A percentile compares a stretch with the other conserved stretches of the same genome.
Conservation (phyloP, 148 eudicot species). For the Dysphania ambrosioides region DNA sequence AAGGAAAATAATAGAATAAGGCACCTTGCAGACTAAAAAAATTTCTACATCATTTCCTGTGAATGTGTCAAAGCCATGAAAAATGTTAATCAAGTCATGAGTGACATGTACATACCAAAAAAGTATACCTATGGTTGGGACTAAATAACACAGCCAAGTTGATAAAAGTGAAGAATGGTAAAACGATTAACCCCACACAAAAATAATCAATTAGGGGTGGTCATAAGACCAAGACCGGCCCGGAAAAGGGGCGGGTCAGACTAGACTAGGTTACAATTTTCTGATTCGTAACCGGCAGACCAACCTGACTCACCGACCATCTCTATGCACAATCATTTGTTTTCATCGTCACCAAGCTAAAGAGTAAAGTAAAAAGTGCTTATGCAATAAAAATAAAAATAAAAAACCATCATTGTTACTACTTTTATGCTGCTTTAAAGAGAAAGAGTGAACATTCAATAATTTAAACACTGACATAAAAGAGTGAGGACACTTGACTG, state of each 20-base stretch:
- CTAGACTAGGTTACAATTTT: too few species aligned
- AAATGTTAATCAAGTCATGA: neutral
- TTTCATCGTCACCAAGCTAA: slow-evolving; percentile 8
- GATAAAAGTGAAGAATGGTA: neutral
- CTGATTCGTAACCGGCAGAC: too few species aligned
- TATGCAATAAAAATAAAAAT: neutral
- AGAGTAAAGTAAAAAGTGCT: slow-evolving; percentile 8
- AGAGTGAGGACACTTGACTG: neutral
- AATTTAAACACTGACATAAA: neutral
- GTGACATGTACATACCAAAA: neutral
- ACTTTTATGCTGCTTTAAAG: neutral
- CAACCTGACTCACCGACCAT: too few species aligned
- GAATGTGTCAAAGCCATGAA: neutral
- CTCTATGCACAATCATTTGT: too few species aligned
- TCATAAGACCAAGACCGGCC: too few species aligned
- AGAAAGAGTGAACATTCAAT: neutral
- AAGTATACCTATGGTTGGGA: neutral
- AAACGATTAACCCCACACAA: too few species aligned
- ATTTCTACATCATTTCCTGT: neutral
- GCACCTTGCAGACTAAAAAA: neutral
- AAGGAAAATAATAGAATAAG: too few species aligned
- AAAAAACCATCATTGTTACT: neutral
- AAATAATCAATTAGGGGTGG: too few species aligned
- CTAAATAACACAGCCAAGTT: neutral
- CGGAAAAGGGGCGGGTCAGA: too few species aligned